Evolutionary conservation across 2,329 filamentous ascomycete species (phyloP).

Genomic region (Tolypocladium ovalisporum): DNA sequence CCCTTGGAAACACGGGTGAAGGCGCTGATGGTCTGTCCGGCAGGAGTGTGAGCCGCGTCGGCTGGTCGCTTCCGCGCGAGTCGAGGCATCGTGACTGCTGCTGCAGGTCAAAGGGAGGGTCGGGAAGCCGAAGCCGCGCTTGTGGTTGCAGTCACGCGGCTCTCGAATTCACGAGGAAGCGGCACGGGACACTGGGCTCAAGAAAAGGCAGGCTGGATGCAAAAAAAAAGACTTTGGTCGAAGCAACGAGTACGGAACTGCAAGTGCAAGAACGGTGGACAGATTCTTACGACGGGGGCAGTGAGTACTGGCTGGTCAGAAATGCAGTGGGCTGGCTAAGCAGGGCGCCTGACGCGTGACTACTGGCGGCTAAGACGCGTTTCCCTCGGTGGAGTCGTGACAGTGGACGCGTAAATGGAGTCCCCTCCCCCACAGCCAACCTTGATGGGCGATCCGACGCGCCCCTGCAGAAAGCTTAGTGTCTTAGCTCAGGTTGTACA

Average conservation of each 20-base stretch:
- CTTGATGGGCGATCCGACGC: neutral
- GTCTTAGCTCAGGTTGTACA: too few relatives aligned
- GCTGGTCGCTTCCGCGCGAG: conserved; percentile 7
- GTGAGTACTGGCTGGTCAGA: neutral
- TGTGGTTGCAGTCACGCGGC: neutral
- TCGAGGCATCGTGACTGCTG: conserved; percentile 5
- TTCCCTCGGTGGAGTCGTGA: neutral
- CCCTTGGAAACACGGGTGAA: conserved; percentile 39
- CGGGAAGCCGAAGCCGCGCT: neutral
- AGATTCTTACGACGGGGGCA: neutral
- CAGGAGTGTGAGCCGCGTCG: conserved; percentile 3
- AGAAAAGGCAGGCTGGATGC: neutral
- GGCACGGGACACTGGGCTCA: neutral
- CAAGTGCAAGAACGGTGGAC: neutral
- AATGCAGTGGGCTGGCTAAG: neutral
- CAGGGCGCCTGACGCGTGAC: neutral
- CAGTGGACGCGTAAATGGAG: neutral
- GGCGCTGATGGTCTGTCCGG: conserved; percentile 24
- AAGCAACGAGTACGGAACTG: neutral
- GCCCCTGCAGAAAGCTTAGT: neutral
- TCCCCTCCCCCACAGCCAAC: neutral
- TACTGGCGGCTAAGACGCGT: neutral
- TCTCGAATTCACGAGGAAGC: neutral
- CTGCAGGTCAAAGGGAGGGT: neutral
- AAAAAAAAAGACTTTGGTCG: neutral